Conservation (phyloP, 805 yeast genomes). For the Suhomyces kilbournensis region DNA sequence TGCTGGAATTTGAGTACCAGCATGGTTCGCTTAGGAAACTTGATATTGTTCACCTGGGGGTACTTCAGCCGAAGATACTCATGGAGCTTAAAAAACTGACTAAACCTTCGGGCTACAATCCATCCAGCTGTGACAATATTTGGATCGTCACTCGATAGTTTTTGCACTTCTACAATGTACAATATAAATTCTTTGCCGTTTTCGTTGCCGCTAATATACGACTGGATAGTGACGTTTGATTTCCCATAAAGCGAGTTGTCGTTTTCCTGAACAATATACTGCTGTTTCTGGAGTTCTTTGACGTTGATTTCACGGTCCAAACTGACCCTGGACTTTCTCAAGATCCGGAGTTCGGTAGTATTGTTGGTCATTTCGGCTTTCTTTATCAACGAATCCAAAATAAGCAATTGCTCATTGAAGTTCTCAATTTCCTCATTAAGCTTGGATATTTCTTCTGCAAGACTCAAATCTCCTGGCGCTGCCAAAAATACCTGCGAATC, state of each 20-base stretch:
- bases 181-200: conserved; percentile 59
- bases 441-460: conserved; percentile 64
- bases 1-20: conserved; percentile 69
- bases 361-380: conserved; percentile 88
- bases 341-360: conserved; percentile 60
- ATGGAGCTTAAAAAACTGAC: conserved; percentile 75
- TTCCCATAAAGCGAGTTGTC: conserved; percentile 74
- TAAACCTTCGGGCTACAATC: conserved; percentile 87
- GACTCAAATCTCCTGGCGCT: conserved; percentile 65
- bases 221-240: conserved; percentile 51
- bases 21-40: conserved; percentile 59
- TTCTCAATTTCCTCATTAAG: conserved; percentile 56
- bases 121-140: conserved; percentile 64
- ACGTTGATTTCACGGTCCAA: conserved; percentile 69
- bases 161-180: conserved; percentile 76
- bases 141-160: conserved; percentile 38
- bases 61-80: conserved; percentile 56
- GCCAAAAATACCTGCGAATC: conserved; percentile 47
- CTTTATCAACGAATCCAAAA: conserved; percentile 62
- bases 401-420: conserved; percentile 57
- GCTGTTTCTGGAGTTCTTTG: conserved; percentile 75
- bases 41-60: conserved; percentile 46
- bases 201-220: conserved; percentile 55
- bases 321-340: conserved; percentile 64
- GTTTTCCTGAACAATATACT: conserved; percentile 76